Evolutionary conservation across 257 asterid genomes (phyloP).

Genomic region (Fraxinus pennsylvanica): DNA sequence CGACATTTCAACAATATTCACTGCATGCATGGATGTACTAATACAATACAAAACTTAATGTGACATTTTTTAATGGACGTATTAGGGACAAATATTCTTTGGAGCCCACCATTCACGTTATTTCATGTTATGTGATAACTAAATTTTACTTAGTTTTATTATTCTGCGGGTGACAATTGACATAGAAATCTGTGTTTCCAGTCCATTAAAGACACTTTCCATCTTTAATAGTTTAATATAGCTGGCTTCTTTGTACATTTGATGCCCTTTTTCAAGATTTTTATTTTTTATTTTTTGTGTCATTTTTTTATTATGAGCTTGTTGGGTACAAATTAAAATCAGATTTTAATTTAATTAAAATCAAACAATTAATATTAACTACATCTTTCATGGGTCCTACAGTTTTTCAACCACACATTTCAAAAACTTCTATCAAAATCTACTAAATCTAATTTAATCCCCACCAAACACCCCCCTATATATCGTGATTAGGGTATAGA

Average conservation of each 20-base stretch:
- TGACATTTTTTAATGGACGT: not conserved
- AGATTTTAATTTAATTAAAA: too few relatives aligned
- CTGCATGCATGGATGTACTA: constrained; percentile 22
- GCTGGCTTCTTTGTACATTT: constrained; percentile 25
- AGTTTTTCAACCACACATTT: too few relatives aligned
- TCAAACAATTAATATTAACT: too few relatives aligned
- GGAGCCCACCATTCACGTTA: constrained; percentile 29
- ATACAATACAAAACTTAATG: too few relatives aligned
- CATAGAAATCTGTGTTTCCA: constrained; percentile 20
- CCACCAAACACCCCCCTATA: too few relatives aligned
- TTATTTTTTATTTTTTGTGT: not conserved
- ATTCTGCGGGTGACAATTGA: constrained; percentile 4
- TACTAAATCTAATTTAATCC: too few relatives aligned
- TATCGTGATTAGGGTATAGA: not conserved
- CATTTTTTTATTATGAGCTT: not conserved
- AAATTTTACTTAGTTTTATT: not conserved
- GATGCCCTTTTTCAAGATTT: not conserved
- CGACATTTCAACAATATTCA: constrained; percentile 17
- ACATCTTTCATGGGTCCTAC: too few relatives aligned
- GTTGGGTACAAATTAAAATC: too few relatives aligned
- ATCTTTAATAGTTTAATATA: constrained; percentile 29
- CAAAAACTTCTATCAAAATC: too few relatives aligned
- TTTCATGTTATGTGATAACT: constrained; percentile 10
- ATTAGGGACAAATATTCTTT: constrained; percentile 14
- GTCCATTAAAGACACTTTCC: constrained; percentile 31